Evolutionary conservation across 495 filamentous ascomycete genomes (phyloP).

Genomic region (Penicillium arizonense): DNA sequence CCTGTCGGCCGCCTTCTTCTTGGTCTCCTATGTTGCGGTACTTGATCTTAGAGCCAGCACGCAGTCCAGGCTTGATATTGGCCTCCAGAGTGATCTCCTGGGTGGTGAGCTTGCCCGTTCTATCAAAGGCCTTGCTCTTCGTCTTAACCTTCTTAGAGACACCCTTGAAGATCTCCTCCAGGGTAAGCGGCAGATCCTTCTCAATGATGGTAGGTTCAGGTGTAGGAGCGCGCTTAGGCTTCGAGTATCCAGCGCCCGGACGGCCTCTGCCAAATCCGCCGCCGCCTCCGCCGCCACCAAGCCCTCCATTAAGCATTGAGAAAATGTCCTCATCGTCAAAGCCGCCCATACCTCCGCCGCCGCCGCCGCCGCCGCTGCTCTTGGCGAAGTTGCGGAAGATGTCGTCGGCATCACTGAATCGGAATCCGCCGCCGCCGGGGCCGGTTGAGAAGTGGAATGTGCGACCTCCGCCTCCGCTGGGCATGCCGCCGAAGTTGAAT

Average conservation of each 20-base stretch:
- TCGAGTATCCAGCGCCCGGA: conserved; percentile 41
- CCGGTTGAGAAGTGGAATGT: conserved; percentile 76
- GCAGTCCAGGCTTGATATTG: conserved; percentile 89
- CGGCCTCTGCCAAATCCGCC: conserved; percentile 32
- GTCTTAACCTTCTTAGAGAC: conserved; percentile 95
- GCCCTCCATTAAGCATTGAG: conserved; percentile 41
- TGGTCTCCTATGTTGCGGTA: conserved; percentile 95
- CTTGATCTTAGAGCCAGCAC: conserved; percentile 96
- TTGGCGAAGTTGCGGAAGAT: conserved; percentile 82
- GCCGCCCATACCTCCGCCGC: conserved; percentile 46
- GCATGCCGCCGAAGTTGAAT: conserved; percentile 54
- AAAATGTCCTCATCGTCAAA: conserved; percentile 57
- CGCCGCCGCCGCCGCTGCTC: conserved; percentile 35
- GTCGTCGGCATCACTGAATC: conserved; percentile 76
- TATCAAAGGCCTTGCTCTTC: conserved; percentile 91
- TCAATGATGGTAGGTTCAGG: conserved; percentile 90
- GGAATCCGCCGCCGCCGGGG: conserved; percentile 61
- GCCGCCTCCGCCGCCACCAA: conserved; percentile 38
- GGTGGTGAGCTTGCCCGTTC: conserved; percentile 74
- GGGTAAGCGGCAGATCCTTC: conserved; percentile 71
- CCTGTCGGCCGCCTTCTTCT: conserved; percentile 95
- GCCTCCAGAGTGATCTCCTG: conserved; percentile 91
- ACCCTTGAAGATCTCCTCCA: conserved; percentile 86
- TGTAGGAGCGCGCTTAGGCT: conserved; percentile 51
- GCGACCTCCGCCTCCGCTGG: conserved; percentile 55